Percentiles rank a stretch among this genome's conserved stretches.
phyloP scores from a whole-genome alignment of 305 asterid genomes.

The Fraxinus xanthoxyloides region DNA sequence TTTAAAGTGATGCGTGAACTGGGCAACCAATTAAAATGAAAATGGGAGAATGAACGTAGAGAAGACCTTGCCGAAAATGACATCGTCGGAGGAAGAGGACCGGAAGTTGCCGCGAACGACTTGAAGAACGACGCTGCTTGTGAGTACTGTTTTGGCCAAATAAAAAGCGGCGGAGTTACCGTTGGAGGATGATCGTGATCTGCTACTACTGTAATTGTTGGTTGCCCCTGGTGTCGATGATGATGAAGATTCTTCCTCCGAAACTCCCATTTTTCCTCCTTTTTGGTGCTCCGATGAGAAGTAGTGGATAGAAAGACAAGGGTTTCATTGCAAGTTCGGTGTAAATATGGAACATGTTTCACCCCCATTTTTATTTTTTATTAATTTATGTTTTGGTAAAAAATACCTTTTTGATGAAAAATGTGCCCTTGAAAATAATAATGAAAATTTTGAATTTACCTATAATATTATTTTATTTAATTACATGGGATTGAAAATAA shows the following conservation, averaged over 20 bases:
- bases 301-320: conserved; percentile 10
- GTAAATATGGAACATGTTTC: neutral
- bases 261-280: conserved; percentile 57
- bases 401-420: too few relatives aligned
- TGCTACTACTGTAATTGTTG: conserved; percentile 22
- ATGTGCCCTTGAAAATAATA: too few relatives aligned
- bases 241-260: conserved; percentile 71
- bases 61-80: conserved; percentile 85
- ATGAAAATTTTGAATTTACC: too few relatives aligned
- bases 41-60: neutral
- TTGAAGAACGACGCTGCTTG: conserved; percentile 85
- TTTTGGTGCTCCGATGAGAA: neutral
- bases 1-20: neutral
- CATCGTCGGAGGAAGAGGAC: conserved; percentile 62
- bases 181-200: conserved; percentile 40
- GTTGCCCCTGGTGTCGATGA: conserved; percentile 52
- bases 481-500: too few relatives aligned
- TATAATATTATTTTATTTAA: too few relatives aligned
- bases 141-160: conserved; percentile 80
- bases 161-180: conserved; percentile 43
- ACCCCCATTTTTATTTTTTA: too few relatives aligned
- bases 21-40: neutral
- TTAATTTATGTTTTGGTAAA: too few relatives aligned
- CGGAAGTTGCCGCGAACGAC: conserved; percentile 84
- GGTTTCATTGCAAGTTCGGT: conserved; percentile 21